Evolutionary conservation across 768 basidiomycete species (phyloP).

Genomic region (Lentinula detonsa): DNA sequence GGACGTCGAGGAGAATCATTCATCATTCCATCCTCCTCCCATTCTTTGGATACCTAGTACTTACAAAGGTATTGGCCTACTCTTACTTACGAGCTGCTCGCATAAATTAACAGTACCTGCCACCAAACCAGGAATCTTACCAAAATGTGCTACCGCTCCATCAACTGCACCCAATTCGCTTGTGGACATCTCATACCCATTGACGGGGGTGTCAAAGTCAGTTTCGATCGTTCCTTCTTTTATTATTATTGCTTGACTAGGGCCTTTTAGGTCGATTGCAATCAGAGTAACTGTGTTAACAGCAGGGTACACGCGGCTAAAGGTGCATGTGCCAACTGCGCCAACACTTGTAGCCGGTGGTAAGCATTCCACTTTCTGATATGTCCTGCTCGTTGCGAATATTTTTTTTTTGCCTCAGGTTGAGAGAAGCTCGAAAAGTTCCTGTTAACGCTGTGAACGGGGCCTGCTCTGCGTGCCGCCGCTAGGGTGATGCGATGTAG

Average conservation of each 20-base stretch:
- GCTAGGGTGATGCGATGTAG: neutral
- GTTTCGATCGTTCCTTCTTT: neutral
- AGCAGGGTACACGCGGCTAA: neutral
- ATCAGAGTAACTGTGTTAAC: neutral
- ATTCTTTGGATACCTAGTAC: neutral
- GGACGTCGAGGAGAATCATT: neutral
- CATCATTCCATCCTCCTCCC: neutral
- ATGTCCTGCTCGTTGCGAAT: neutral
- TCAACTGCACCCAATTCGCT: constrained; percentile 1
- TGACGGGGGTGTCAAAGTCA: neutral
- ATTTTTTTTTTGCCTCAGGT: neutral
- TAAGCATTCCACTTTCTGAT: neutral
- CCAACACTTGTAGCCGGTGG: neutral
- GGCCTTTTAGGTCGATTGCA: neutral
- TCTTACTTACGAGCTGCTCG: neutral
- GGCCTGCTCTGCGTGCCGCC: neutral
- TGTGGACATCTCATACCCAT: constrained; percentile 3
- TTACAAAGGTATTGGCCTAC: neutral
- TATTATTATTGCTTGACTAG: neutral
- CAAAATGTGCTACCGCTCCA: constrained; percentile 3
- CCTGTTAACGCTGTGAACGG: neutral
- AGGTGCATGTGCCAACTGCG: neutral
- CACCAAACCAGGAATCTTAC: neutral
- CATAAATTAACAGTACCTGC: neutral
- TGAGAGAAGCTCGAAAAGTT: neutral